Evolutionary conservation across 352 stramenopile species (phyloP), one percentile per base, ranked within the genome.

Genomic region (Pythium phragmitis): DNA sequence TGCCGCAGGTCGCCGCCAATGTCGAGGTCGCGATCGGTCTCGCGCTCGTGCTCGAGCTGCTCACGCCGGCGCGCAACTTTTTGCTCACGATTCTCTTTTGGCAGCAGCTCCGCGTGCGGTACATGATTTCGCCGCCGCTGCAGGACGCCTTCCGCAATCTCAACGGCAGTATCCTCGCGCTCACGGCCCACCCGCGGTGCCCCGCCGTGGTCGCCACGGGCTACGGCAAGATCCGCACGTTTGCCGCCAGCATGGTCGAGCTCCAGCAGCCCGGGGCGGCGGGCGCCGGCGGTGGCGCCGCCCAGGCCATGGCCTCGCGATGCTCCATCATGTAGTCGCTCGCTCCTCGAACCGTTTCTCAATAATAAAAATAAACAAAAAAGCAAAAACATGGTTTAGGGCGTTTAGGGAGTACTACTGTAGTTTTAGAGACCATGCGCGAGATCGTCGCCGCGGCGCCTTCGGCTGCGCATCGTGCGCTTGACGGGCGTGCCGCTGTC

Each of bases 81-180:
- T 56, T 96, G 70, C 74, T 95, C 50, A 75, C 89, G 19, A 74
- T 96, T 66, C 73, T 95, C 60, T 96, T 93, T 79, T 96, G 88
- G 88, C 88, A 96, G 74, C 76, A 95, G 59, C 71, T 96, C 55
- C 88, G 88, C 54, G 85, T 96, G 72, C 87, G 88, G 65, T 96
- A 96, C 78, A 96, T 96, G 88, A 91, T 94, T 72, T 94, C 85
- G 45, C 84, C 85, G 53, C 80, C 89, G 67, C 72, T 96, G 34
- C 86, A 94, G 68, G 80, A 95, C 43, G 79, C 80, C 12, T 96
- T 96, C 75, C 77, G 80, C 57, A 59, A 69, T 26, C 68, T 96
- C 19, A 87, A 96, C 70, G 51, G 65, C 16, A 76, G 68, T 41
- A 82, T 93, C 45, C 67, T 91, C 36, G 65, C 69, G 33, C 13